Percentiles rank a stretch among this genome's conserved stretches.
These are phyloP conservation scores for Phlyctochytrium planicorne DNA, from an alignment of 192 early-diverging fungal species.

Conservation along the genomic window DNA sequence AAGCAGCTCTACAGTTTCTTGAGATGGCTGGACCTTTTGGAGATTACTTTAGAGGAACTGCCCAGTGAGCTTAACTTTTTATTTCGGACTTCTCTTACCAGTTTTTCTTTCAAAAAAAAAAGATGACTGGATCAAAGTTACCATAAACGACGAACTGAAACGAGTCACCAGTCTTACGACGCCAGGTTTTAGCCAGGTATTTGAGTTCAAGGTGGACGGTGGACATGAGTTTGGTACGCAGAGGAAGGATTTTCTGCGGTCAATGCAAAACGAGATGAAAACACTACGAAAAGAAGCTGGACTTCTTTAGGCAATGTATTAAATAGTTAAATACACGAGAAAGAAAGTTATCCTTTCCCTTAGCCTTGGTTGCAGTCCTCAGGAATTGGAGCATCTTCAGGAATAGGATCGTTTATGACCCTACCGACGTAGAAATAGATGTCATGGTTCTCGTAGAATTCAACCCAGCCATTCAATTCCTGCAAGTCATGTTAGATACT, in stretches of 20 bases:
- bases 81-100: neutral
- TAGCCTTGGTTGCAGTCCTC: conserved; percentile 63
- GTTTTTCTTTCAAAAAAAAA: too few relatives aligned
- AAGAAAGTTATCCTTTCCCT: too few relatives aligned
- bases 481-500: conserved; percentile 21
- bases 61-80: conserved; percentile 9
- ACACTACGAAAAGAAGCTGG: neutral
- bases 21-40: conserved; percentile 48
- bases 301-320: neutral
- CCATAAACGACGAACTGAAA: neutral
- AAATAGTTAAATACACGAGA: neutral
- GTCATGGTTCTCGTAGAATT: conserved; percentile 84
- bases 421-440: conserved; percentile 85
- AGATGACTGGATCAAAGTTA: conserved; percentile 17
- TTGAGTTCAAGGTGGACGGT: conserved; percentile 27
- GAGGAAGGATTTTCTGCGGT: conserved; percentile 5
- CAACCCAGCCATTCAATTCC: conserved; percentile 77
- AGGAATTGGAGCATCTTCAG: conserved; percentile 78
- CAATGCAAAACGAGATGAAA: neutral
- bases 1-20: conserved; percentile 39
- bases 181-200: neutral
- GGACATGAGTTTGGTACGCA: neutral
- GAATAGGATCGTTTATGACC: conserved; percentile 80
- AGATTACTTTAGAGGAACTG: conserved; percentile 41
- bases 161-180: conserved; percentile 15